Evolutionary conservation across 2,329 filamentous ascomycete genomes (phyloP), one percentile per base, ranked within the genome.

Genomic region (Laburnicola sp.): DNA sequence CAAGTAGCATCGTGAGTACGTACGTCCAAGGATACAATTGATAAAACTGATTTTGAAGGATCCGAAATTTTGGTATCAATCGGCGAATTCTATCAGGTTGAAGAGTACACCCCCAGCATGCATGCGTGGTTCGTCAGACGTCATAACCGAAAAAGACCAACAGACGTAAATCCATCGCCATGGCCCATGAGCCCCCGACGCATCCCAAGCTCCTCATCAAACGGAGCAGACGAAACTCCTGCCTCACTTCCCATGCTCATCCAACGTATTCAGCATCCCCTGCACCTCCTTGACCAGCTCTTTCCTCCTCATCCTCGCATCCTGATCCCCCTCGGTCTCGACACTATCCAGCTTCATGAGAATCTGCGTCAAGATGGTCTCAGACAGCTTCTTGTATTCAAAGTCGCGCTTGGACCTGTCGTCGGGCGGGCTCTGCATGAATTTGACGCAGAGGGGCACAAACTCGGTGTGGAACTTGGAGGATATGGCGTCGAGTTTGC

Each of bases 321-420:
- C 84, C 7, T 76, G 59, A 58, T 89, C 83, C 4, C 87, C 88
- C 41, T 87, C 86, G 0, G 86, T 86, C 60, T 93, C 88, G 2
- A 93, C 83, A 22, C 81, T 85, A 68, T 94, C 89, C 34, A 91
- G 72, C 74, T 92, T 93, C 57, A 94, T 74, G 32, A 93, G 66
- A 2, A 91, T 83, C 61, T 91, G 87, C 55, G 86, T 84, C 78
- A 94, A 78, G 34, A 91, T 81, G 3, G 86, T 89, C 76, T 94
- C 89, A 3, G 84, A 86, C 16, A 94, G 71, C 67, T 82, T 86
- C 68, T 87, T 85, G 69, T 93, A 86, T 65, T 92, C 87, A 30
- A 91, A 88, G 10, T 82, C 81, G 43, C 82, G 78, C 77, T 88
- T 90, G 70, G 86, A 85, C 34, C 75, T 62, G 10, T 72, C 65